These are phyloP conservation scores for Rhizopogon rudus DNA, from an alignment of 768 basidiomycete genomes.

Conservation along the genomic window DNA sequence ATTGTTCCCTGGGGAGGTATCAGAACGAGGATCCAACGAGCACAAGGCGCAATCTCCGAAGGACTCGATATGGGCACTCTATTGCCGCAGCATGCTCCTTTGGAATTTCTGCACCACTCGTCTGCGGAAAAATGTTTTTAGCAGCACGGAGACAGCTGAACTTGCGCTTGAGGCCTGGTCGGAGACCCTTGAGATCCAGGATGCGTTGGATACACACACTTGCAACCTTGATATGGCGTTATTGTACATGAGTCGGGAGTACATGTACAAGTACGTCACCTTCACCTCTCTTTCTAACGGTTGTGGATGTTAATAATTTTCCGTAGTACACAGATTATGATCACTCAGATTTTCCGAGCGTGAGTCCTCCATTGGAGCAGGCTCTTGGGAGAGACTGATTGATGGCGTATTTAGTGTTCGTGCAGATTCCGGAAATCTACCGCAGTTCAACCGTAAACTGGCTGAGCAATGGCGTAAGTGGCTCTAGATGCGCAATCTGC, in stretches of 20 bases:
- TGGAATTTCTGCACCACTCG: slow-evolving; percentile 66
- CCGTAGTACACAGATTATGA: slow-evolving; percentile 57
- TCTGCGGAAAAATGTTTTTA: slow-evolving; percentile 36
- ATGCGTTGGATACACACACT: slow-evolving; percentile 58
- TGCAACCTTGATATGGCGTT: slow-evolving; percentile 70
- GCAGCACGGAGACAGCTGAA: slow-evolving; percentile 51
- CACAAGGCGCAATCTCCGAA: slow-evolving; percentile 53
- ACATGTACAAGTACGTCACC: slow-evolving; percentile 63
- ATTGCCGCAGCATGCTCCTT: slow-evolving; percentile 76
- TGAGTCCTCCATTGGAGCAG: slow-evolving; percentile 28
- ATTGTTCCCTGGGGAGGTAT: slow-evolving; percentile 74
- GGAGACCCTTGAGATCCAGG: slow-evolving; percentile 66
- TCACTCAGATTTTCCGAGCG: slow-evolving; percentile 62
- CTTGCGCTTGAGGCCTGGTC: slow-evolving; percentile 57
- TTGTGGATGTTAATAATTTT: slow-evolving; percentile 3
- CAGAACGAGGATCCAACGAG: slow-evolving; percentile 42
- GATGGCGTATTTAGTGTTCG: slow-evolving; percentile 35
- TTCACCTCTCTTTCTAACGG: not conserved
- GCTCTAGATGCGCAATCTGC: not conserved
- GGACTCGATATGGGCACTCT: slow-evolving; percentile 78
- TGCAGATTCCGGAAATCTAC: slow-evolving; percentile 40
- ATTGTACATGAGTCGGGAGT: slow-evolving; percentile 64
- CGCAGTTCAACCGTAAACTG: slow-evolving; percentile 64
- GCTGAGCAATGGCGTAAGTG: slow-evolving; percentile 77
- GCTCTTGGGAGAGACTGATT: not conserved